Evolutionary conservation across 768 basidiomycete genomes (phyloP).

Genomic region (Boletus rubropictus): DNA sequence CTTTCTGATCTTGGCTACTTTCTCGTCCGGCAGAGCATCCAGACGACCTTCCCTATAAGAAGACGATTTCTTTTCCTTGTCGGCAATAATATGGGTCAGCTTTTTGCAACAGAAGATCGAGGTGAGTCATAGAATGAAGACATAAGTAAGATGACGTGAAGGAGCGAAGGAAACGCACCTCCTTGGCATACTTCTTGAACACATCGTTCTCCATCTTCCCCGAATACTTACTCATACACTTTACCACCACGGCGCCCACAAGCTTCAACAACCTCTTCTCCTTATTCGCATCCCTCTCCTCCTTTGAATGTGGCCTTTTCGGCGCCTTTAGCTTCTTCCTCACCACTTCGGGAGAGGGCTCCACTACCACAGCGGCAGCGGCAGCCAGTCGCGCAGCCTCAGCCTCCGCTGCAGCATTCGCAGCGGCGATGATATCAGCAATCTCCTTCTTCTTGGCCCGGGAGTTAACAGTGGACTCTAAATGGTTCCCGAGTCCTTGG

Average conservation of each 20-base stretch:
- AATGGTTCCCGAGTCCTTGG: not conserved
- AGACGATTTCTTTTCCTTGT: constrained; percentile 91
- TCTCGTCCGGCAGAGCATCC: constrained; percentile 79
- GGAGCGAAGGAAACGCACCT: constrained; percentile 46
- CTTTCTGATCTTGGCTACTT: constrained; percentile 82
- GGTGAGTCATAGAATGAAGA: not conserved
- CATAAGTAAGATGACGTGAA: constrained; percentile 1
- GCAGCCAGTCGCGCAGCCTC: constrained; percentile 31
- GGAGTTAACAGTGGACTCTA: not conserved
- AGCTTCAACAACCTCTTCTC: constrained; percentile 82
- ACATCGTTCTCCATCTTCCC: constrained; percentile 66
- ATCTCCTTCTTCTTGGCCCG: constrained; percentile 26
- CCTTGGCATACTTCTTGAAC: constrained; percentile 95
- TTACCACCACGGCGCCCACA: constrained; percentile 86
- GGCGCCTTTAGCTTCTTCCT: constrained; percentile 26
- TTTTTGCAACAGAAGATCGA: constrained; percentile 27
- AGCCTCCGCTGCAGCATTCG: constrained; percentile 31
- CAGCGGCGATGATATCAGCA: constrained; percentile 40
- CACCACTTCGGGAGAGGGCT: constrained; percentile 11
- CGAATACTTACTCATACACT: constrained; percentile 86
- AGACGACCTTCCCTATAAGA: constrained; percentile 71
- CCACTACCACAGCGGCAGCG: constrained; percentile 13
- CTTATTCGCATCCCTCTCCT: constrained; percentile 62
- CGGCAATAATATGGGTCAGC: constrained; percentile 82
- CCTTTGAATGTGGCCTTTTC: constrained; percentile 42